These are phyloP conservation scores for Prunus mongolica DNA, from an alignment of 306 rosid genomes.

Conservation along the genomic window DNA sequence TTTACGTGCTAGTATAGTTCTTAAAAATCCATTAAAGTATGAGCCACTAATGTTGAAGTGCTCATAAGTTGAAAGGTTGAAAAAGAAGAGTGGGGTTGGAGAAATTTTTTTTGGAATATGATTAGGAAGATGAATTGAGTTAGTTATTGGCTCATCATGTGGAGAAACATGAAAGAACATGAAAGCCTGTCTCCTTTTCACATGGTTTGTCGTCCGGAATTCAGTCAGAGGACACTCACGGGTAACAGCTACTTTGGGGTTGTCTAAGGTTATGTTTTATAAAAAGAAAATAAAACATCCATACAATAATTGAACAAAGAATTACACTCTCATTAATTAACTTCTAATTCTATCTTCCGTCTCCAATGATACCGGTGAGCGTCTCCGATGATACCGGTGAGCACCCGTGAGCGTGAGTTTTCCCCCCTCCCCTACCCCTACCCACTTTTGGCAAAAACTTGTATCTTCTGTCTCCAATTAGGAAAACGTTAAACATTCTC, in stretches of 20 bases:
- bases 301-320: not conserved
- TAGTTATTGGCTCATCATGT: conserved; percentile 30
- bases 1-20: no score
- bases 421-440: no score
- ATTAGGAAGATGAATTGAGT: not conserved
- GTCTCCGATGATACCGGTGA: no score
- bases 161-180: conserved; percentile 18
- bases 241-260: not conserved
- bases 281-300: not conserved
- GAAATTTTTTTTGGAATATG: conserved; percentile 3
- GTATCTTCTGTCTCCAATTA: not conserved
- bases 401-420: no score
- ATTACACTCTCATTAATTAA: no score
- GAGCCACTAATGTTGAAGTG: no score
- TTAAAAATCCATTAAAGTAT: no score
- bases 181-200: conserved; percentile 30
- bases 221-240: not conserved
- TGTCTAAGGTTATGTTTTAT: not conserved
- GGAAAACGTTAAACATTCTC: not conserved
- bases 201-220: conserved; percentile 27
- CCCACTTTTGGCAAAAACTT: no score
- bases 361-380: no score
- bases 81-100: not conserved
- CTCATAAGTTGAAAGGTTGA: not conserved
- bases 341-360: no score